Percentiles rank a stretch among this genome's conserved stretches.
phyloP scores from a whole-genome alignment of 2,329 filamentous ascomycete species.

The Curvularia hawaiiensis region DNA sequence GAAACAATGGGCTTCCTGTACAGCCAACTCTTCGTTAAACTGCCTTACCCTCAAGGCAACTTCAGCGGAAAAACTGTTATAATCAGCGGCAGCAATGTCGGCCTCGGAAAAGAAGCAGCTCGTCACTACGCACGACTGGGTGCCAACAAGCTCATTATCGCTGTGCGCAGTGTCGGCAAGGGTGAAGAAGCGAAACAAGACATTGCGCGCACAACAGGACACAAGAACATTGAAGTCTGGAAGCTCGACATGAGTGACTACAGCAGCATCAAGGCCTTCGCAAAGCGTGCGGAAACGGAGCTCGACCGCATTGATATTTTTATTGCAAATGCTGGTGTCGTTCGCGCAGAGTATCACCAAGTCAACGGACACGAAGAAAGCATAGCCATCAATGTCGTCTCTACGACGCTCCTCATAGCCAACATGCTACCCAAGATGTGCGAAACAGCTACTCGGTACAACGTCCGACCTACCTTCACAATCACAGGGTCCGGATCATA shows the following conservation, averaged over 20 bases:
- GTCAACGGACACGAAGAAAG: constrained; percentile 43
- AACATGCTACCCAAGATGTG: constrained; percentile 49
- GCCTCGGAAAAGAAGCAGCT: constrained; percentile 41
- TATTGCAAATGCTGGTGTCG: constrained; percentile 44
- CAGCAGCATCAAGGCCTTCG: constrained; percentile 25
- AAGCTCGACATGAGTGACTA: constrained; percentile 32
- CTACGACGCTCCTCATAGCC: constrained; percentile 57
- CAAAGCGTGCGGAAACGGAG: constrained; percentile 23
- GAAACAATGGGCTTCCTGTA: constrained; percentile 41
- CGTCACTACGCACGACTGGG: constrained; percentile 34
- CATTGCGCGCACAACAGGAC: constrained; percentile 25
- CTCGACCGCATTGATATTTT: constrained; percentile 37
- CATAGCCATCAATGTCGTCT: constrained; percentile 58
- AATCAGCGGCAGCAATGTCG: constrained; percentile 47
- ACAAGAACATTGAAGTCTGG: constrained; percentile 31
- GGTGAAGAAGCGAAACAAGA: constrained; percentile 34
- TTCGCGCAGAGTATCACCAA: constrained; percentile 19
- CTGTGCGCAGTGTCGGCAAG: constrained; percentile 35
- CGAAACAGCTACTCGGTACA: constrained; percentile 22
- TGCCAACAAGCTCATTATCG: constrained; percentile 36
- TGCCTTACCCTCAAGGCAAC: constrained; percentile 16
- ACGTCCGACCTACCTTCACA: constrained; percentile 21
- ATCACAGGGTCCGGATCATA: constrained; percentile 21
- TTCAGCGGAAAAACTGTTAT: constrained; percentile 47
- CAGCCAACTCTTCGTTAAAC: constrained; percentile 47